Conservation (phyloP, 148 eudicot genomes). For the Tetragonia tetragonoides region DNA sequence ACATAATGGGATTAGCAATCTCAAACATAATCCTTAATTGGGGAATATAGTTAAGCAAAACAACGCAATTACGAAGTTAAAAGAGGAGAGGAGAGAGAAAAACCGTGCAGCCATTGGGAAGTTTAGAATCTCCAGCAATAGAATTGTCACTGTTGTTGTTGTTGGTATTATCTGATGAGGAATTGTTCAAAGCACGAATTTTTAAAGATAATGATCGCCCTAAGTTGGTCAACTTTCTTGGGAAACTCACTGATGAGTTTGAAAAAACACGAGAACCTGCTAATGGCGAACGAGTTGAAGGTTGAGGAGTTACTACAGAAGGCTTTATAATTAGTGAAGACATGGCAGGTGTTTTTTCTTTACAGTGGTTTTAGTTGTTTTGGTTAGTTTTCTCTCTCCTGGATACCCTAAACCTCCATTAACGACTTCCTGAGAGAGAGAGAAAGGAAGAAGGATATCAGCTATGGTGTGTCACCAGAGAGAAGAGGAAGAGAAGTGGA, state of each 20-base stretch:
- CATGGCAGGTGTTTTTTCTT: background rate
- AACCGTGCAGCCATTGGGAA: constrained; percentile 29
- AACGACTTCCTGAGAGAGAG: background rate
- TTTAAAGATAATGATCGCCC: constrained; percentile 16
- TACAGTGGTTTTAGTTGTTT: background rate
- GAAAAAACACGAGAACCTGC: constrained; percentile 6
- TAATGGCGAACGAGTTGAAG: constrained; percentile 18
- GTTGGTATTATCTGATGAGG: constrained; percentile 23
- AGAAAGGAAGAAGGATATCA: background rate
- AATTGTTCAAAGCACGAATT: constrained; percentile 34
- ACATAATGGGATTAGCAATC: no score
- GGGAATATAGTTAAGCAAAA: background rate
- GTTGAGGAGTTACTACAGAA: constrained; percentile 8
- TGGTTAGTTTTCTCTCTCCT: constrained; percentile 5
- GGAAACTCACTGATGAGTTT: constrained; percentile 23
- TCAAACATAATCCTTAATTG: constrained; percentile 9
- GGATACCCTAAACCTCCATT: constrained; percentile 40
- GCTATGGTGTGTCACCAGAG: background rate
- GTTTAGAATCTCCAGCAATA: constrained; percentile 13
- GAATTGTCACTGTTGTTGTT: constrained; percentile 8
- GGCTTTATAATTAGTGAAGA: constrained; percentile 25
- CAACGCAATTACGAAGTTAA: background rate
- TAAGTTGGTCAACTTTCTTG: background rate
- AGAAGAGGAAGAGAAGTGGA: background rate
- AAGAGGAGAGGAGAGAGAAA: background rate